Conservation (phyloP, 495 filamentous ascomycete species). For the Neurospora intermedia region DNA sequence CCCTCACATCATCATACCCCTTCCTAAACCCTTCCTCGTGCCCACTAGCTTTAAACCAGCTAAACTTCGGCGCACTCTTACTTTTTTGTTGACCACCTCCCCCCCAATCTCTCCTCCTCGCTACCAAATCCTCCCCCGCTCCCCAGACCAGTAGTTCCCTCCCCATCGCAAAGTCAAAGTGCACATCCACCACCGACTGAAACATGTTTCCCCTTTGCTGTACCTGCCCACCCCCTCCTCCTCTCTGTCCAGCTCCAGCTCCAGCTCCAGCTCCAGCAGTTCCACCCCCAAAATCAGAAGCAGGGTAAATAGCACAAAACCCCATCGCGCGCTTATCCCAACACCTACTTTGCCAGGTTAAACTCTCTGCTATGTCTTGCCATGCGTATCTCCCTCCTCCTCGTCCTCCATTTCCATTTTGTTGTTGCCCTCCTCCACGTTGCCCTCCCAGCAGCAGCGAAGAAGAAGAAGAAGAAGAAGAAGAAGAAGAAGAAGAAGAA, state of each 20-base stretch:
- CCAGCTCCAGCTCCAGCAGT: not conserved
- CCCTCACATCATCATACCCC: slow-evolving; percentile 32
- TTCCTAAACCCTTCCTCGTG: slow-evolving; percentile 14
- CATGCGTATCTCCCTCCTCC: slow-evolving; percentile 14
- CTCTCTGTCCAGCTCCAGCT: not conserved
- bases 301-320: slow-evolving; percentile 12
- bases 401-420: not conserved
- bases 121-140: slow-evolving; percentile 34
- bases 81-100: not conserved
- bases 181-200: slow-evolving; percentile 31
- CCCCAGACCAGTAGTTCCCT: slow-evolving; percentile 35
- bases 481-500: too few relatives aligned
- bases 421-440: too few relatives aligned
- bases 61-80: slow-evolving; percentile 8
- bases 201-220: slow-evolving; percentile 13
- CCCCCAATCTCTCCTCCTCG: slow-evolving; percentile 18
- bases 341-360: slow-evolving; percentile 33
- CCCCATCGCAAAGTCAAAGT: slow-evolving; percentile 17
- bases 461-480: too few relatives aligned
- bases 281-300: not conserved
- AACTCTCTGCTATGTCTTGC: slow-evolving; percentile 23
- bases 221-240: not conserved
- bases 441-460: too few relatives aligned
- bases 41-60: slow-evolving; percentile 23
- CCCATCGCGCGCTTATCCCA: slow-evolving; percentile 32